Evolutionary conservation across 805 yeast species (phyloP).

Genomic region (Yamadazyma insecticola): DNA sequence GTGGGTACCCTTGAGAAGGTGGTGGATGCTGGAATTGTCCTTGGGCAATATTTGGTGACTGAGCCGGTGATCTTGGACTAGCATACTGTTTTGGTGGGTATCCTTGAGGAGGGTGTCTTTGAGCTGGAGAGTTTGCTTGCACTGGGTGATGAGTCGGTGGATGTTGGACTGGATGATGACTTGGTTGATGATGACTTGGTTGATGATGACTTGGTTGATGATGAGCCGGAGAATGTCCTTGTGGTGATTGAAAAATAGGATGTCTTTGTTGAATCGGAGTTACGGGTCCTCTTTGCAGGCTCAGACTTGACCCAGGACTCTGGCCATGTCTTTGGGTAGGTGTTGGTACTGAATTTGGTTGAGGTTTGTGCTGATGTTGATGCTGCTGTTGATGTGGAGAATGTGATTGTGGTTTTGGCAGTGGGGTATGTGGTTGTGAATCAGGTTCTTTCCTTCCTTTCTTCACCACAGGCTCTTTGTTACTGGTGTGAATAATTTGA

Average conservation of each 20-base stretch:
- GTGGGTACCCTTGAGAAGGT: constrained; percentile 11
- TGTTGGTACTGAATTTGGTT: not conserved
- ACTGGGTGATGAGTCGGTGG: constrained; percentile 2
- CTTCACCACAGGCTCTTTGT: too few species aligned
- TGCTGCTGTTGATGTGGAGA: too few species aligned
- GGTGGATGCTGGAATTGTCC: constrained; percentile 1
- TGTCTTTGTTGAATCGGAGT: not conserved
- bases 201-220: constrained; percentile 3
- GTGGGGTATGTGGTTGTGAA: not conserved
- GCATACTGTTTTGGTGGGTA: too few species aligned
- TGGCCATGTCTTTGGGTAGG: not conserved
- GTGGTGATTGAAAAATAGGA: constrained; percentile 1
- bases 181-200: constrained; percentile 2
- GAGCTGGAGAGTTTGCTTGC: constrained; percentile 3
- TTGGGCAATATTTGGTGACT: constrained; percentile 1
- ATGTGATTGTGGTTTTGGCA: not conserved
- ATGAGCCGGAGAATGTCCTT: constrained; percentile 2
- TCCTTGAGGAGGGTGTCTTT: constrained; percentile 1
- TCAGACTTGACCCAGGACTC: not conserved
- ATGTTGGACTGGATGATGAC: constrained; percentile 3
- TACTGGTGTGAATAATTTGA: too few species aligned
- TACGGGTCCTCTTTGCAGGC: not conserved
- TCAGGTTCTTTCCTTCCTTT: too few species aligned
- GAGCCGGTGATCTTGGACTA: not conserved
- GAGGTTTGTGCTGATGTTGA: constrained; percentile 1